These are phyloP conservation scores for Fusarium albosuccineum DNA, from an alignment of 2,329 filamentous ascomycete genomes.

Conservation along the genomic window DNA sequence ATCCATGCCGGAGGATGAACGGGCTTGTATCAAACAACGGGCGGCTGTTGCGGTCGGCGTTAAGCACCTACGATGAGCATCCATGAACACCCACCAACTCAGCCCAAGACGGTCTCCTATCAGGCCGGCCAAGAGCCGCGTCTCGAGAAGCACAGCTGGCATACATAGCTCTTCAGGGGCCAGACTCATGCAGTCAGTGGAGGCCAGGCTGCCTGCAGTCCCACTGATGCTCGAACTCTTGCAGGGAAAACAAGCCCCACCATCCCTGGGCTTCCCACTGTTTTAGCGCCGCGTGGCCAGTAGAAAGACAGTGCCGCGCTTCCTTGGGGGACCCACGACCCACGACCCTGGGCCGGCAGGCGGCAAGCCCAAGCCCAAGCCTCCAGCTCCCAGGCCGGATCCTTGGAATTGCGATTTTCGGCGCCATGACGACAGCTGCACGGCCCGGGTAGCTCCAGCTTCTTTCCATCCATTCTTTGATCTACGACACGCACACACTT, in stretches of 20 bases:
- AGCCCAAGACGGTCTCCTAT: too few relatives aligned
- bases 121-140: conserved; percentile 8
- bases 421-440: conserved; percentile 37
- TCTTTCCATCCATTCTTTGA: not conserved
- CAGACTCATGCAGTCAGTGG: conserved; percentile 6
- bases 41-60: conserved; percentile 18
- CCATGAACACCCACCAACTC: too few relatives aligned
- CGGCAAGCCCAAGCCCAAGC: conserved; percentile 3
- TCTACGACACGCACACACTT: not conserved
- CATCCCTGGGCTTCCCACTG: not conserved
- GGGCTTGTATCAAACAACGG: conserved; percentile 29
- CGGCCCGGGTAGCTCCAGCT: not conserved
- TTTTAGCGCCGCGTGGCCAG: conserved; percentile 1
- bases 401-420: conserved; percentile 44
- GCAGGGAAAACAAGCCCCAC: not conserved
- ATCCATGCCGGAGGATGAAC: not conserved
- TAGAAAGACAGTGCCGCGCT: conserved; percentile 10
- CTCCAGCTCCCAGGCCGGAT: conserved; percentile 9
- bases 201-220: conserved; percentile 5
- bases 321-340: not conserved
- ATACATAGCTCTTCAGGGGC: conserved; percentile 18
- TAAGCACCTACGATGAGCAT: too few relatives aligned
- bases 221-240: conserved; percentile 14
- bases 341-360: conserved; percentile 23
- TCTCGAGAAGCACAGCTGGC: not conserved